Conservation (phyloP, 306 rosid species). For the Vachellia pachyceras region DNA sequence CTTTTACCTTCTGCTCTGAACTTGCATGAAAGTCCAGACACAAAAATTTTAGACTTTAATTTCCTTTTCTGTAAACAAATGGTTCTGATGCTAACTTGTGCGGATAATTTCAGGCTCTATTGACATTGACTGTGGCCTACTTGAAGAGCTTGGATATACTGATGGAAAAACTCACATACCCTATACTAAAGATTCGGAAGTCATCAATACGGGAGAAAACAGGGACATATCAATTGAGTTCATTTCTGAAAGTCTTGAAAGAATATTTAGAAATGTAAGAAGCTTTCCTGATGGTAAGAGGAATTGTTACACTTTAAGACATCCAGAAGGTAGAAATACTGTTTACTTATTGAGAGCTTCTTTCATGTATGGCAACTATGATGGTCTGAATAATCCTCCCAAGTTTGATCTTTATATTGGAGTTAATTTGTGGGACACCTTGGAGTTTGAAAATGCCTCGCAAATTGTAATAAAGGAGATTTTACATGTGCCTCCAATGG, state of each 20-base stretch:
- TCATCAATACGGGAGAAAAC: slow-evolving; percentile 33
- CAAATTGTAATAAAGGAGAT: slow-evolving; percentile 37
- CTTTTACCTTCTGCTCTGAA: background rate
- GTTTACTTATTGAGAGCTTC: slow-evolving; percentile 48
- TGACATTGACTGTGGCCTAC: slow-evolving; percentile 46
- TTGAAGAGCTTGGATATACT: slow-evolving; percentile 2
- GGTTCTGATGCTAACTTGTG: slow-evolving; percentile 22
- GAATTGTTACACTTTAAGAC: slow-evolving; percentile 49
- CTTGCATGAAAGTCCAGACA: background rate
- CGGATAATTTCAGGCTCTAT: slow-evolving; percentile 28
- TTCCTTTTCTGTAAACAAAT: background rate
- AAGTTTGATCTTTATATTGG: slow-evolving; percentile 46
- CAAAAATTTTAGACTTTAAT: background rate
- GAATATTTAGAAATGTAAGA: slow-evolving; percentile 25
- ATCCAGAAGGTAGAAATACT: slow-evolving; percentile 28
- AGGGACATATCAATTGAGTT: background rate
- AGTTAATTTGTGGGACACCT: slow-evolving; percentile 46
- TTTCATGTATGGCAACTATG: slow-evolving; percentile 55
- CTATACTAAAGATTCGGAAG: slow-evolving; percentile 37
- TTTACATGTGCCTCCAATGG: slow-evolving; percentile 43
- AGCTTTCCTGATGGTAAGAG: slow-evolving; percentile 54
- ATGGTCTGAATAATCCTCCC: slow-evolving; percentile 33
- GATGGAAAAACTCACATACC: slow-evolving; percentile 29
- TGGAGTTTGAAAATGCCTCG: slow-evolving; percentile 1
- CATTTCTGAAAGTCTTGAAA: background rate